Percentiles rank a stretch among this genome's conserved stretches.
Conservation (phyloP, 2,329 filamentous ascomycete genomes). For the Hypoxylon sp. region DNA sequence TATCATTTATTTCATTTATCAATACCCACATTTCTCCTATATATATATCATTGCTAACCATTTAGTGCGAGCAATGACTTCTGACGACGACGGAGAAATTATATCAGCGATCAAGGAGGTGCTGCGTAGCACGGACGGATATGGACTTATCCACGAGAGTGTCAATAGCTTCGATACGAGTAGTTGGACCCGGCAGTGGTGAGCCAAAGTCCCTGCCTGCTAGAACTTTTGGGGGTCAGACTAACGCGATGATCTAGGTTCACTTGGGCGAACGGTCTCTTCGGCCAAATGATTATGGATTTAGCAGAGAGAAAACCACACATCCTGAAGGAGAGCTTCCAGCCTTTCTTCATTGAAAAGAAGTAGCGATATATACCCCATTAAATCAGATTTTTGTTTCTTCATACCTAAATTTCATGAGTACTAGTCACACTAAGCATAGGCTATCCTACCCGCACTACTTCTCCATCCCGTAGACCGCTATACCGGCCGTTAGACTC, state of each 20-base stretch:
- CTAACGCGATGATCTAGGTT: constrained; percentile 72
- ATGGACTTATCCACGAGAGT: constrained; percentile 86
- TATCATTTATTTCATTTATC: not conserved
- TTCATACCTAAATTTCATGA: not conserved
- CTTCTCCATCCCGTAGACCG: not conserved
- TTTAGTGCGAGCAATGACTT: constrained; percentile 66
- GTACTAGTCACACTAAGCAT: not conserved
- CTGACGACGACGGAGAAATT: constrained; percentile 82
- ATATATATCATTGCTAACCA: constrained; percentile 1
- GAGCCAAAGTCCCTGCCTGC: constrained; percentile 37
- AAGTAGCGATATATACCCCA: not conserved
- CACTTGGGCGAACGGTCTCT: constrained; percentile 90
- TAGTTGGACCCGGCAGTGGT: constrained; percentile 63
- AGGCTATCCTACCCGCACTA: not conserved
- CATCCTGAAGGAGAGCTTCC: constrained; percentile 57
- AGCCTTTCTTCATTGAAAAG: constrained; percentile 46
- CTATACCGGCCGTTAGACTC: not conserved
- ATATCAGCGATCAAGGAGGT: constrained; percentile 71
- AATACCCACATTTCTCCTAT: not conserved
- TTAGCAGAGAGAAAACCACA: constrained; percentile 78
- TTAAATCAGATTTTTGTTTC: not conserved
- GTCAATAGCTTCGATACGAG: constrained; percentile 74
- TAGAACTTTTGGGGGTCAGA: not conserved
- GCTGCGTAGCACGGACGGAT: constrained; percentile 77
- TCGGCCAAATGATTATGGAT: constrained; percentile 86